Evolutionary conservation across 306 rosid species (phyloP).

Genomic region (Crotalaria pallida): DNA sequence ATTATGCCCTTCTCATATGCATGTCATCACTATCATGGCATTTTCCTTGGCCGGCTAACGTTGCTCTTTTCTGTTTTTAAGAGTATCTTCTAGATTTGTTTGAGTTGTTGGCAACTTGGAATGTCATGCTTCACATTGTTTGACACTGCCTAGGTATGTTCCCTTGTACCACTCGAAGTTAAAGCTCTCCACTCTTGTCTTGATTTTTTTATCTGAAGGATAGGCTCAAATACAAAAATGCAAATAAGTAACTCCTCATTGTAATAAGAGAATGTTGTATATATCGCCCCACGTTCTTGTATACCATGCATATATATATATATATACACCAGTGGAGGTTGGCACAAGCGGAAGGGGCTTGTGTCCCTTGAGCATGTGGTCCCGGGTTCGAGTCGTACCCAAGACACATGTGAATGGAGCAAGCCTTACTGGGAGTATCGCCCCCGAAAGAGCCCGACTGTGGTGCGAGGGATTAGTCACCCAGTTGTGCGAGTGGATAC

Average conservation of each 20-base stretch:
- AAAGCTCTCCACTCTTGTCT: background rate
- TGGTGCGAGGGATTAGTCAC: no score
- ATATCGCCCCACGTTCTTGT: constrained; percentile 9
- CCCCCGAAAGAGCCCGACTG: no score
- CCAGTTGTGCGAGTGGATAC: no score
- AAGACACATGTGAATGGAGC: no score
- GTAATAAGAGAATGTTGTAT: background rate
- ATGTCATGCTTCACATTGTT: background rate
- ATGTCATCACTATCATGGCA: constrained; percentile 53
- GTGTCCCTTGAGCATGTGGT: no score
- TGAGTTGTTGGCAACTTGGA: background rate
- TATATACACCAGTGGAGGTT: no score
- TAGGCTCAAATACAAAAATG: background rate
- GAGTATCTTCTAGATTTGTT: background rate
- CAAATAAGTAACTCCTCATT: background rate
- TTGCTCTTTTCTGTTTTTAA: background rate
- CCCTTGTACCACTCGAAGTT: background rate
- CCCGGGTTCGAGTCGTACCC: no score
- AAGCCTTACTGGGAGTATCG: no score
- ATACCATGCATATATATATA: background rate
- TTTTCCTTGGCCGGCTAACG: constrained; percentile 39
- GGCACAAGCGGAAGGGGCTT: no score
- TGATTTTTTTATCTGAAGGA: background rate
- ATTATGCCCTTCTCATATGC: constrained; percentile 61
- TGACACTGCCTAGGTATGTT: background rate